Percentiles rank a stretch among this genome's conserved stretches.
Conservation (phyloP, 495 filamentous ascomycete genomes). For the Aspergillus sparsus region DNA sequence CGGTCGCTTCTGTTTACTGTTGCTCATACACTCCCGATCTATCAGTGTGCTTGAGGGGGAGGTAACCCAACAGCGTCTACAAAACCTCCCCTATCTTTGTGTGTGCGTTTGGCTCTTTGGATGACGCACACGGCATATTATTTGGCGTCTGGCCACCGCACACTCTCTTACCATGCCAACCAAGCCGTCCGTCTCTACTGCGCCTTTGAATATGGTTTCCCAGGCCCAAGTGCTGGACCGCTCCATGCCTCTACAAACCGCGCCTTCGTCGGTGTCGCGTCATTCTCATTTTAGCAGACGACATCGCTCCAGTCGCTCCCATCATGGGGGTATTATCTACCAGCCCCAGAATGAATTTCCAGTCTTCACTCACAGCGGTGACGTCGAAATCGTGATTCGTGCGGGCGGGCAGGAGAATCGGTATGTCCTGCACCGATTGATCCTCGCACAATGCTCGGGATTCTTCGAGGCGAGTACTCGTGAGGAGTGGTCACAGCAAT, state of each 20-base stretch:
- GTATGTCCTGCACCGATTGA: constrained; percentile 83
- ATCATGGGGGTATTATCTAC: constrained; percentile 72
- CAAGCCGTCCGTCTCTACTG: constrained; percentile 16
- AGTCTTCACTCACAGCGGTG: constrained; percentile 83
- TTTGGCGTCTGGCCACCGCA: constrained; percentile 25
- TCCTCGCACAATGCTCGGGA: constrained; percentile 82
- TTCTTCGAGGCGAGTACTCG: constrained; percentile 91
- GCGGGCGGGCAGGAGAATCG: constrained; percentile 72
- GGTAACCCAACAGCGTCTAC: background rate
- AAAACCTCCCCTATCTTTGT: constrained; percentile 7
- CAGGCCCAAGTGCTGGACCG: constrained; percentile 65
- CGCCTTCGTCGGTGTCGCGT: constrained; percentile 61
- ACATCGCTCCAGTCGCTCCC: constrained; percentile 76
- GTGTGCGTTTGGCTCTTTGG: constrained; percentile 21
- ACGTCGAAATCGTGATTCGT: constrained; percentile 83
- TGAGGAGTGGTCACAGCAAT: constrained; percentile 76
- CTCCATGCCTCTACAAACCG: constrained; percentile 50
- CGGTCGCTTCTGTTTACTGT: constrained; percentile 13
- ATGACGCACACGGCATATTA: constrained; percentile 20
- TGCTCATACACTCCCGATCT: constrained; percentile 6
- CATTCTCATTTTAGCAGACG: constrained; percentile 56
- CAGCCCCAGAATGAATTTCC: constrained; percentile 87
- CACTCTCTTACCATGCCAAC: constrained; percentile 25
- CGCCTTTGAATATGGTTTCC: constrained; percentile 61
- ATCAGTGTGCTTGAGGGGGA: constrained; percentile 1